A percentile compares a stretch with the other conserved stretches of the same genome.
phyloP scores from a whole-genome alignment of 139 green algal genomes.

The Coelastrella sp. region DNA sequence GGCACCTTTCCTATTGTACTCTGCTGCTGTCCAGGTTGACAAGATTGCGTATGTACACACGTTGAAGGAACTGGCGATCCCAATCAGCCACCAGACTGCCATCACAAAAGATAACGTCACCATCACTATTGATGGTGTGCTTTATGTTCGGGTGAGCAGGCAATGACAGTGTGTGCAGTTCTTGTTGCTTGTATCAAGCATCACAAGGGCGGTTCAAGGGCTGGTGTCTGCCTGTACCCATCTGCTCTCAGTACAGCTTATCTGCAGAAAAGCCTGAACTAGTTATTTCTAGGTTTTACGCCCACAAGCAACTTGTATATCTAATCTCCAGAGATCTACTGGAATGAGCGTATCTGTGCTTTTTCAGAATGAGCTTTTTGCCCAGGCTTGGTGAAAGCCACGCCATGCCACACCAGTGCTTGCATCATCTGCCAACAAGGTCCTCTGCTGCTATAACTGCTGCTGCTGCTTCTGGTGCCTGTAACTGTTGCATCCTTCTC shows the following conservation, averaged over 20 bases:
- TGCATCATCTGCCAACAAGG: not conserved
- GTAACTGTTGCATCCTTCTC: not conserved
- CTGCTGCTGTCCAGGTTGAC: conserved; percentile 71
- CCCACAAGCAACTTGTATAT: too few species aligned
- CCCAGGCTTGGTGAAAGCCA: not conserved
- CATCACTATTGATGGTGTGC: conserved; percentile 96
- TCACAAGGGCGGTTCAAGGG: too few species aligned
- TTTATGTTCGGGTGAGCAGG: conserved; percentile 79
- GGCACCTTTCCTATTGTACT: not conserved
- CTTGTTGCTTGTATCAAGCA: not conserved
- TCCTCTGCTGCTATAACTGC: not conserved
- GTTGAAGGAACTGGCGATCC: conserved; percentile 93
- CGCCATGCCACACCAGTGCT: not conserved
- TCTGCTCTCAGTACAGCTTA: not conserved
- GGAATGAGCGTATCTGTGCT: too few species aligned
- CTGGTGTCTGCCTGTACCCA: too few species aligned
- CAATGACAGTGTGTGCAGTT: not conserved
- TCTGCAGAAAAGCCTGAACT: too few species aligned
- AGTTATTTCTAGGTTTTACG: too few species aligned
- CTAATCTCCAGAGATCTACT: too few species aligned
- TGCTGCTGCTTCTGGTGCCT: not conserved
- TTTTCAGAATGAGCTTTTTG: too few species aligned
- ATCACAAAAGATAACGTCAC: conserved; percentile 98
- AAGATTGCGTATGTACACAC: conserved; percentile 87
- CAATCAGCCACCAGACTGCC: conserved; percentile 90